phyloP scores from a whole-genome alignment of 371 early-diverging fungal species.

The Mortierella sp. region DNA sequence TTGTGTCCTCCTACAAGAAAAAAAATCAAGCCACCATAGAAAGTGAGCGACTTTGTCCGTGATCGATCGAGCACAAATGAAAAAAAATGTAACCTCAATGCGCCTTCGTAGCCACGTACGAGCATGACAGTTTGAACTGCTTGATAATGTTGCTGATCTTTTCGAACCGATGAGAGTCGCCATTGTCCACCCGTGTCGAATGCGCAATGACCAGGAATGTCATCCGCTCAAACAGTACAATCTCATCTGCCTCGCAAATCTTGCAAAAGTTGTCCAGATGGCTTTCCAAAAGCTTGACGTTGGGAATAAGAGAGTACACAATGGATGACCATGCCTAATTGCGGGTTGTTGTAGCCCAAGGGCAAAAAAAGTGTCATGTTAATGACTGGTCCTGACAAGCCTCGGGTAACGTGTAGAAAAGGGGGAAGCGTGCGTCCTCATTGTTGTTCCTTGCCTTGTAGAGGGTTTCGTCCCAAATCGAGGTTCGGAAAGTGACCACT shows the following conservation, averaged over 20 bases:
- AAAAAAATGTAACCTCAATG: too few species aligned
- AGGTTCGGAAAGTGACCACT: constrained; percentile 85
- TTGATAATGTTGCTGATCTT: constrained; percentile 95
- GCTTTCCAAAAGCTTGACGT: constrained; percentile 82
- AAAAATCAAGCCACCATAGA: neutral
- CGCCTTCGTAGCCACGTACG: too few species aligned
- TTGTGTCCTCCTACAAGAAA: constrained; percentile 73
- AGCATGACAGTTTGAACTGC: constrained; percentile 89
- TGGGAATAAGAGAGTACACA: constrained; percentile 94
- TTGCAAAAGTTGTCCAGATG: constrained; percentile 82
- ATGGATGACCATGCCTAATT: constrained; percentile 95
- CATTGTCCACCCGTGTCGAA: constrained; percentile 64
- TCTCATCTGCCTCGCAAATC: constrained; percentile 93
- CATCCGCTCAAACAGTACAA: constrained; percentile 92
- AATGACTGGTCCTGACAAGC: too few species aligned
- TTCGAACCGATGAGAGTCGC: constrained; percentile 87
- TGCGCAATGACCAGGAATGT: constrained; percentile 95
- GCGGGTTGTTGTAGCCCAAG: neutral
- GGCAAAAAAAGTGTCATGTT: too few species aligned
- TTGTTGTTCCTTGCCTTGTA: constrained; percentile 76
- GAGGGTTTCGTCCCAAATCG: constrained; percentile 96
- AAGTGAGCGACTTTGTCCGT: too few species aligned
- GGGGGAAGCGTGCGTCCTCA: too few species aligned
- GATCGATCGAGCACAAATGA: too few species aligned
- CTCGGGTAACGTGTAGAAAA: too few species aligned